phyloP scores from a whole-genome alignment of 768 basidiomycete genomes.

The Fistulinella prunicolor region DNA sequence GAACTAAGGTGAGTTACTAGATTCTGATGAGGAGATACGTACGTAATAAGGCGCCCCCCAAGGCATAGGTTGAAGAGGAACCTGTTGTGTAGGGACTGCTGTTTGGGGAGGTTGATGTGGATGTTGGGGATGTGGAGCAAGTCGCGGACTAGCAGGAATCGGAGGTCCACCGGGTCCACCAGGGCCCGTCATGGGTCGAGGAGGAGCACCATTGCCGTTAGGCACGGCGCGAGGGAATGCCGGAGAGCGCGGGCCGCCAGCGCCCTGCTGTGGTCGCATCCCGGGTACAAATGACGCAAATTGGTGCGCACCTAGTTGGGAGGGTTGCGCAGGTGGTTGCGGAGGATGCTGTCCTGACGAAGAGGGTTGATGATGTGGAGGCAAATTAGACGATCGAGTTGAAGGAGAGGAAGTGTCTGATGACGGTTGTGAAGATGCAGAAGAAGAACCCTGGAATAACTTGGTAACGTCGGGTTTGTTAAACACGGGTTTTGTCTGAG shows the following conservation, averaged over 20 bases:
- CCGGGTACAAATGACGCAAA: slow-evolving; percentile 50
- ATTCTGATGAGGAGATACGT: slow-evolving; percentile 29
- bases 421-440: slow-evolving; percentile 45
- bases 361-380: slow-evolving; percentile 42
- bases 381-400: slow-evolving; percentile 50
- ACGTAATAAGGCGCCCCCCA: slow-evolving; percentile 61
- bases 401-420: slow-evolving; percentile 60
- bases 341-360: slow-evolving; percentile 36
- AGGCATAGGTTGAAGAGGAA: slow-evolving; percentile 38
- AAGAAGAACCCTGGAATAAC: slow-evolving; percentile 38
- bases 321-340: slow-evolving; percentile 36
- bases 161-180: slow-evolving; percentile 54
- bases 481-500: slow-evolving; percentile 31
- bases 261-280: slow-evolving; percentile 45
- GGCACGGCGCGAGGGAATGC: slow-evolving; percentile 58
- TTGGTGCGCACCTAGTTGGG: slow-evolving; percentile 44
- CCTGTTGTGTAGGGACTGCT: slow-evolving; percentile 46
- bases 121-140: slow-evolving; percentile 46
- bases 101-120: slow-evolving; percentile 55
- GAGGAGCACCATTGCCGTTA: slow-evolving; percentile 50
- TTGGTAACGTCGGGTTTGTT: slow-evolving; percentile 40
- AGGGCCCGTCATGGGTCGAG: slow-evolving; percentile 47
- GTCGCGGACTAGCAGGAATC: slow-evolving; percentile 61
- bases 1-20: not conserved
- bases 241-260: slow-evolving; percentile 63